Percentiles rank a stretch among this genome's conserved stretches.
phyloP scores from a whole-genome alignment of 2,329 filamentous ascomycete genomes.

The Lasiodiplodia hormozganensis region DNA sequence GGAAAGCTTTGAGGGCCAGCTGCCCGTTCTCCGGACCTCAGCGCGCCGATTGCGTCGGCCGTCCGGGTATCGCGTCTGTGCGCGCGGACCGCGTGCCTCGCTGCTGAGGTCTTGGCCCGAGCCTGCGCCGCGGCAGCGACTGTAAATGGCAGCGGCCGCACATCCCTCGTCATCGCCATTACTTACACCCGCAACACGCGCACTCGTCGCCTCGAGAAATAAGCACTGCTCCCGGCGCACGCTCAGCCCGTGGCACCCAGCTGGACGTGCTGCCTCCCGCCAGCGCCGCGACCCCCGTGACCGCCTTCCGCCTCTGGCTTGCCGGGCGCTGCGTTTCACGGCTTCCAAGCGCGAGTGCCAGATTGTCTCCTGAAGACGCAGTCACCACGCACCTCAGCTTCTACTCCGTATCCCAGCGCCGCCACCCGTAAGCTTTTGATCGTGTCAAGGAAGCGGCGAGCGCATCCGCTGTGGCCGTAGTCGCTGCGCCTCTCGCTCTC shows the following conservation, averaged over 20 bases:
- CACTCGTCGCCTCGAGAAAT: slow-evolving; percentile 26
- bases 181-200: slow-evolving; percentile 14
- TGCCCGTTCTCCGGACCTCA: neutral
- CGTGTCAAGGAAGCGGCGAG: slow-evolving; percentile 26
- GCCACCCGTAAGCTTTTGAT: slow-evolving; percentile 23
- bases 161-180: slow-evolving; percentile 26
- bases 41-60: neutral
- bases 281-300: slow-evolving; percentile 18
- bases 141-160: slow-evolving; percentile 9
- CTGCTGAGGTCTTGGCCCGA: slow-evolving; percentile 11
- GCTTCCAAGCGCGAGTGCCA: slow-evolving; percentile 26
- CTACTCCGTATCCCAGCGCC: slow-evolving; percentile 11
- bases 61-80: slow-evolving; percentile 8
- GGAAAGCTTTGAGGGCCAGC: slow-evolving; percentile 32
- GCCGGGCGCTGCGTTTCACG: slow-evolving; percentile 28
- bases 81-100: neutral
- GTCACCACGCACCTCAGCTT: slow-evolving; percentile 11
- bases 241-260: slow-evolving; percentile 25
- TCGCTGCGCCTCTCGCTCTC: slow-evolving; percentile 21
- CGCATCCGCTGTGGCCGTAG: slow-evolving; percentile 13
- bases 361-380: slow-evolving; percentile 28
- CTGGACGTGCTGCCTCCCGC: slow-evolving; percentile 20
- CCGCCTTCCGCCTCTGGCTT: slow-evolving; percentile 27
- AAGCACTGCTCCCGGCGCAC: slow-evolving; percentile 20
- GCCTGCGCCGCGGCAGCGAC: neutral